Conservation (phyloP, 345 rosid species). For the Boechera divaricarpa region DNA sequence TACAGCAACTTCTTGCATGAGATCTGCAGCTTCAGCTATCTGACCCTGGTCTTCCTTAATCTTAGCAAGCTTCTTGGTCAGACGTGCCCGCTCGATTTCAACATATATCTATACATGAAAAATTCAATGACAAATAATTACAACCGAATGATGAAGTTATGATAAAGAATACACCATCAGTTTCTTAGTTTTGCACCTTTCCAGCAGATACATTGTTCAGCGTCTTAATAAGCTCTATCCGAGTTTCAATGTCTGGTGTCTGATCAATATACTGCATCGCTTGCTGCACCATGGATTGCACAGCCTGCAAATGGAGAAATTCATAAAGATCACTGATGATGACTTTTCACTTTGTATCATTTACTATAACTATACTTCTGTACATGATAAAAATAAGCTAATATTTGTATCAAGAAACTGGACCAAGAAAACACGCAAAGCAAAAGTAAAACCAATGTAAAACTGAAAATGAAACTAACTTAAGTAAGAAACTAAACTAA, state of each 20-base stretch:
- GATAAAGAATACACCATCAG: constrained; percentile 5
- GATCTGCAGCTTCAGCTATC: constrained; percentile 98
- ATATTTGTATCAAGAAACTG: neutral
- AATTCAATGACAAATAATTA: neutral
- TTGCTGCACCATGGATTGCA: constrained; percentile 97
- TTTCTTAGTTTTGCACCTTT: constrained; percentile 59
- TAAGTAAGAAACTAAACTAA: constrained; percentile 13
- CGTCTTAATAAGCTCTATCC: constrained; percentile 87
- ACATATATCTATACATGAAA: constrained; percentile 75
- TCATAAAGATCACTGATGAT: neutral
- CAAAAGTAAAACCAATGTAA: constrained; percentile 21
- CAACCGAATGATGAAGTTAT: neutral
- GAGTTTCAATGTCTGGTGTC: constrained; percentile 92
- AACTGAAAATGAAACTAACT: neutral
- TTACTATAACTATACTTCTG: neutral
- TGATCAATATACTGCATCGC: constrained; percentile 93
- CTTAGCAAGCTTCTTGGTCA: constrained; percentile 93
- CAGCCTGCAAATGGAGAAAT: constrained; percentile 60
- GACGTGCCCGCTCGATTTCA: constrained; percentile 95
- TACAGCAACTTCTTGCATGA: constrained; percentile 99
- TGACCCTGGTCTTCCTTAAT: constrained; percentile 95
- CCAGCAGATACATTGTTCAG: constrained; percentile 92
- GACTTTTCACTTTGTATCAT: neutral
- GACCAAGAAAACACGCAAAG: constrained; percentile 17
- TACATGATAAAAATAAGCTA: constrained; percentile 7